Conservation (phyloP, 306 rosid species). For the Sindora glabra region DNA sequence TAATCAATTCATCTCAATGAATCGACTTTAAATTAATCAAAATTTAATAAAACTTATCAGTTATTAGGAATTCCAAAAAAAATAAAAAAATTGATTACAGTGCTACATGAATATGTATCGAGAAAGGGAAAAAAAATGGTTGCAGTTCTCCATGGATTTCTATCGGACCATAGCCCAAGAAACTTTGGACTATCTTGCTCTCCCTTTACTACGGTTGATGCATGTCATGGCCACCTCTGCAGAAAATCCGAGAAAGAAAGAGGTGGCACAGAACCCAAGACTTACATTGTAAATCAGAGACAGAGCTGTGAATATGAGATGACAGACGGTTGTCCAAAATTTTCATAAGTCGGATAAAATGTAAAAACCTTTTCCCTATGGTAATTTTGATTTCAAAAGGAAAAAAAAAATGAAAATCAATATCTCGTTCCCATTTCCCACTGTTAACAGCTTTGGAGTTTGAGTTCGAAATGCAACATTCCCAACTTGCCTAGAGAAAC, state of each 20-base stretch:
- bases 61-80: too few relatives aligned
- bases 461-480: conserved; percentile 51
- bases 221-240: conserved; percentile 69
- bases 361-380: conserved; percentile 34
- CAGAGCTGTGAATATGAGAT: conserved; percentile 54
- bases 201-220: background rate
- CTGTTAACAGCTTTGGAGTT: conserved; percentile 42
- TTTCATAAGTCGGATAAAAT: background rate
- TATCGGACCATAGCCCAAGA: background rate
- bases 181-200: conserved; percentile 14
- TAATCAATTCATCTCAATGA: too few relatives aligned
- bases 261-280: conserved; percentile 67
- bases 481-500: conserved; percentile 31
- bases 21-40: too few relatives aligned
- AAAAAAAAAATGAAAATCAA: background rate
- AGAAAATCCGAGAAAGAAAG: conserved; percentile 54
- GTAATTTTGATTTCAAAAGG: conserved; percentile 8
- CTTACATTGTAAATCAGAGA: conserved; percentile 45
- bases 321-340: conserved; percentile 27
- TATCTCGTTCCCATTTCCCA: conserved; percentile 14
- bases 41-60: too few relatives aligned
- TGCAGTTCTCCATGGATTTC: too few relatives aligned
- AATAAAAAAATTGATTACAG: too few relatives aligned
- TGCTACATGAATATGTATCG: too few relatives aligned
- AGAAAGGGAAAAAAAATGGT: too few relatives aligned